Evolutionary conservation across 306 rosid species (phyloP).

Genomic region (Cicer bijugum): DNA sequence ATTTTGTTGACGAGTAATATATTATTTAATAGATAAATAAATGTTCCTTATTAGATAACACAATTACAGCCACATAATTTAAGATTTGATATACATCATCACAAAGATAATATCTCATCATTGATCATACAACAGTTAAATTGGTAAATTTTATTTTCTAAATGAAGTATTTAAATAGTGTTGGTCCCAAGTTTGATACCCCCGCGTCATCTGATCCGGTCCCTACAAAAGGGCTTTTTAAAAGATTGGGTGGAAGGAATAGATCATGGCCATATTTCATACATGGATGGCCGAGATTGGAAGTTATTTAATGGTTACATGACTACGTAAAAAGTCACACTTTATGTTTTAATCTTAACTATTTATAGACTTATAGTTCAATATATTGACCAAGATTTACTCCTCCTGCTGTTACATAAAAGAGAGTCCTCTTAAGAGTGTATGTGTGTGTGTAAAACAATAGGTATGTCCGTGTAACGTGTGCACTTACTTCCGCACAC

Average conservation of each 20-base stretch:
- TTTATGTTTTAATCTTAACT: slow-evolving; percentile 1
- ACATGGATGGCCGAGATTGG: not conserved
- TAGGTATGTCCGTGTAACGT: too few relatives aligned
- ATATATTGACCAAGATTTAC: slow-evolving; percentile 1
- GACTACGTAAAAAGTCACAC: not conserved
- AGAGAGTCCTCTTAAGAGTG: not conserved
- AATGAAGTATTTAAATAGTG: not conserved
- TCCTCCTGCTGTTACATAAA: not conserved
- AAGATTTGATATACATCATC: not conserved
- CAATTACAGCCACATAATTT: not conserved
- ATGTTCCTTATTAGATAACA: not conserved
- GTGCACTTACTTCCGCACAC: slow-evolving; percentile 81
- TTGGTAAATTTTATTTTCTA: not conserved
- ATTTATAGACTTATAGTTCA: not conserved
- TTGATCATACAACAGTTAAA: not conserved
- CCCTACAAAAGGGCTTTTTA: slow-evolving; percentile 3
- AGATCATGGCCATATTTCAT: not conserved
- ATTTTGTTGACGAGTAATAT: not conserved
- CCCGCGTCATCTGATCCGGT: not conserved
- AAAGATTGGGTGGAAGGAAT: not conserved
- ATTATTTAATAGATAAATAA: not conserved
- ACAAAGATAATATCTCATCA: not conserved
- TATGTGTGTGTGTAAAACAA: not conserved
- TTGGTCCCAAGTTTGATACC: not conserved
- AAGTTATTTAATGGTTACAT: slow-evolving; percentile 3